Evolutionary conservation across 768 basidiomycete genomes (phyloP).

Genomic region (Tremella mesenterica): DNA sequence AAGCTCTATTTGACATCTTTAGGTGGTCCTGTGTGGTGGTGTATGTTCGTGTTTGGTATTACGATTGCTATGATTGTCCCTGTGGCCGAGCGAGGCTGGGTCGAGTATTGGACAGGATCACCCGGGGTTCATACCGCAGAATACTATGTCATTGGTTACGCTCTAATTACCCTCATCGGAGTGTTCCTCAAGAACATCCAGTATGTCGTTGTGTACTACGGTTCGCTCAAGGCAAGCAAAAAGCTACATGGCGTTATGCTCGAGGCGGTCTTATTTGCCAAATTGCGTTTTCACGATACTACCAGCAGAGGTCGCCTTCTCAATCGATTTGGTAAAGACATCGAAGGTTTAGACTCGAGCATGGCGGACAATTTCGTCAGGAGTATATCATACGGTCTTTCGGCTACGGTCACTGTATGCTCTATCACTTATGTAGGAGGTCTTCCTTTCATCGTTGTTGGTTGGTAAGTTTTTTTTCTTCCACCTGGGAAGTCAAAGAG

Average conservation of each 20-base stretch:
- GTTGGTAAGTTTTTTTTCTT: conserved; percentile 13
- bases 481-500: not conserved
- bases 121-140: conserved; percentile 47
- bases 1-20: conserved; percentile 49
- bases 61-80: conserved; percentile 57
- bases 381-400: conserved; percentile 63
- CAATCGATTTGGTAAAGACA: conserved; percentile 57
- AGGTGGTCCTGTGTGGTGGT: conserved; percentile 47
- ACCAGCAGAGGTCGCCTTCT: conserved; percentile 64
- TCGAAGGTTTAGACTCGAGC: conserved; percentile 74
- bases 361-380: conserved; percentile 67
- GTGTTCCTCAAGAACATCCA: conserved; percentile 27
- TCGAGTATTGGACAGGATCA: conserved; percentile 52
- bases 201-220: conserved; percentile 58
- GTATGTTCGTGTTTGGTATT: conserved; percentile 52
- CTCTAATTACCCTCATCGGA: conserved; percentile 67
- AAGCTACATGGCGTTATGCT: conserved; percentile 66
- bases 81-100: conserved; percentile 63
- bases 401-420: conserved; percentile 60
- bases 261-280: conserved; percentile 73
- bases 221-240: conserved; percentile 71
- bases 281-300: conserved; percentile 88
- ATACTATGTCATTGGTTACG: conserved; percentile 67
- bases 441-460: conserved; percentile 59
- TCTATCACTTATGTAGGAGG: conserved; percentile 75